Base-by-base conservation (phyloP, 371 early-diverging fungal species). In the Gilbertella persicaria region DNA sequence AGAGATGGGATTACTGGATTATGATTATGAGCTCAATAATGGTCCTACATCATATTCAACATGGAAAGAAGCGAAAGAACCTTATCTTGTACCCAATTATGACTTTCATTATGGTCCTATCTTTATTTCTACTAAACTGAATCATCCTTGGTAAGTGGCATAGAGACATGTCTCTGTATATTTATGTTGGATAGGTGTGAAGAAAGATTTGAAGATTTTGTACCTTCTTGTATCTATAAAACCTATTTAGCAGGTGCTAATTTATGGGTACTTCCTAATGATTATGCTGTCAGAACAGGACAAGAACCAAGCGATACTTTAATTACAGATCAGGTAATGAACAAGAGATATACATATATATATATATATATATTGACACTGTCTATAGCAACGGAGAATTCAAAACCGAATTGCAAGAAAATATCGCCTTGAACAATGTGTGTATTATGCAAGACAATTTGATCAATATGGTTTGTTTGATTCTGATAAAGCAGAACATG, bases 161-260 rank as follows among this genome's bases (percentile, higher is more conserved):
- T 13, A 21, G 24, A 21, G 44, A 30, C 45, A 43, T 9, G 39
- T 19, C 36, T 42, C 20, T 17, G 39, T 30, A 20, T 1, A 3
- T 36, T 14, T 6, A 26, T 30, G 16, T 16, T 26, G 4, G 21
- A 23, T 44, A 69, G 70, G 71, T 75, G 75, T 28, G 71, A 71
- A 43, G 75, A 75, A 35, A 59, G 75, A 5, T 75, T 75, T 49
- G 69, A 66, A 37, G 75, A 75, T 53, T 55, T 68, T 39, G 29
- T 64, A 33, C 42, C 69, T 2, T 62, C 71, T 7, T 75, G 75
- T 43, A 21, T 75, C 7, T 75, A 69, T 54, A 50, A 62, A 9
- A 65, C 52, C 20, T 75, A 69, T 40, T 43, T 75, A 4, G 53
- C 56, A 10, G 75, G 75, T 5, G 64, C 71, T 10, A 63, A 75